phyloP scores from a whole-genome alignment of 2,329 filamentous ascomycete species.

The Colletotrichum godetiae region DNA sequence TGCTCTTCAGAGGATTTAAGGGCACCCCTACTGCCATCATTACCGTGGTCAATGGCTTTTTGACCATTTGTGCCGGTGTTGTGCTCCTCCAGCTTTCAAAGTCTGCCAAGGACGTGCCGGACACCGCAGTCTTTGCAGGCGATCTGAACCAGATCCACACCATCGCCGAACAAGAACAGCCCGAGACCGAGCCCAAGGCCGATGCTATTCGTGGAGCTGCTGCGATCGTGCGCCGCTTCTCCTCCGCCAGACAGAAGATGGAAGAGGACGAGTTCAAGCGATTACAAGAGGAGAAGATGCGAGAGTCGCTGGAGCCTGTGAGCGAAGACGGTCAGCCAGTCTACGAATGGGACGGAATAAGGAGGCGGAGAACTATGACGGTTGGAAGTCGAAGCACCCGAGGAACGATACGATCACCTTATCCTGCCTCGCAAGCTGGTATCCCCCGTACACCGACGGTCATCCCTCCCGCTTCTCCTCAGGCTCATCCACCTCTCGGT shows the following conservation, averaged over 20 bases:
- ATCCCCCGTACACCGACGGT: conserved; percentile 42
- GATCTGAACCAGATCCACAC: conserved; percentile 96
- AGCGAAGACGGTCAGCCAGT: conserved; percentile 76
- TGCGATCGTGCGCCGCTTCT: conserved; percentile 87
- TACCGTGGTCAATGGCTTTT: conserved; percentile 92
- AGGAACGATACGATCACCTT: conserved; percentile 27
- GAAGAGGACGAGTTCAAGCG: conserved; percentile 84
- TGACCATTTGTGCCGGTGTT: conserved; percentile 93
- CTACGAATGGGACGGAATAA: conserved; percentile 92
- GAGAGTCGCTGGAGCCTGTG: conserved; percentile 78
- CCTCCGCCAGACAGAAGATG: conserved; percentile 78
- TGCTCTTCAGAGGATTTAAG: conserved; percentile 94
- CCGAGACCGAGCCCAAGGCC: conserved; percentile 95
- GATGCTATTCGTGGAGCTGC: conserved; percentile 94
- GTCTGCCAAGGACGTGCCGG: conserved; percentile 96
- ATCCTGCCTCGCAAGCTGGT: conserved; percentile 11
- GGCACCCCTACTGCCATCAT: conserved; percentile 83
- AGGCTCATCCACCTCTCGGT: conserved; percentile 79
- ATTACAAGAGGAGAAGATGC: conserved; percentile 80
- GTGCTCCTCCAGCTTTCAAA: conserved; percentile 96
- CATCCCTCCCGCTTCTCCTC: conserved; percentile 20
- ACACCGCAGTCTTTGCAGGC: conserved; percentile 89
- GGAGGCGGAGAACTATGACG: conserved; percentile 73
- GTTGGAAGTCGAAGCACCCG: conserved; percentile 47
- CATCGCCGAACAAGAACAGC: conserved; percentile 93